A percentile compares a stretch with the other conserved stretches of the same genome.
Conservation (phyloP, 2,329 filamentous ascomycete species). For the Tolypocladium nubicola region DNA sequence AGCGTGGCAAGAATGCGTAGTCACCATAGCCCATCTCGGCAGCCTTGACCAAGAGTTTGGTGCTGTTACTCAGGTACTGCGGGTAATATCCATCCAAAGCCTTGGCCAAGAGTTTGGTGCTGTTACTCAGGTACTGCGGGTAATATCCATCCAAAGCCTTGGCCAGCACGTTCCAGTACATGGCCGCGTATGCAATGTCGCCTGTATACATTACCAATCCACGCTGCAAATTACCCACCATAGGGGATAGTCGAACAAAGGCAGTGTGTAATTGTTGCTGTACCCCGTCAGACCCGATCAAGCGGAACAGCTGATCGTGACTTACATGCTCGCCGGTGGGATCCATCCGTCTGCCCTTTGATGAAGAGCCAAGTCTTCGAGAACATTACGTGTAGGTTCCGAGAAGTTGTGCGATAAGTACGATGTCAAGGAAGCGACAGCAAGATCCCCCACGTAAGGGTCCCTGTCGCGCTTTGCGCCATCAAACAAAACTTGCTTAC, state of each 20-base stretch:
- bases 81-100: constrained; percentile 36
- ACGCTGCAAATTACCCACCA: constrained; percentile 40
- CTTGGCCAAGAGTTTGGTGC: constrained; percentile 30
- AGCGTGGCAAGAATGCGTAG: constrained; percentile 38
- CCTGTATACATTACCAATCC: constrained; percentile 40
- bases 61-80: constrained; percentile 25
- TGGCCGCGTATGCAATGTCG: constrained; percentile 26
- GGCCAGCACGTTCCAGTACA: constrained; percentile 29
- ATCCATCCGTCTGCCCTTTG: constrained; percentile 42
- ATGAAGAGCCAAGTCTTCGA: constrained; percentile 37
- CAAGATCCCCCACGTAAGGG: constrained; percentile 41
- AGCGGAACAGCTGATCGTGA: background rate
- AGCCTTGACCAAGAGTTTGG: constrained; percentile 30
- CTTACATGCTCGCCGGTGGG: constrained; percentile 40
- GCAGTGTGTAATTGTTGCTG: constrained; percentile 33
- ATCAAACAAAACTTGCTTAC: constrained; percentile 36
- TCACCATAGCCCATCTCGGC: constrained; percentile 31
- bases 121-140: constrained; percentile 25
- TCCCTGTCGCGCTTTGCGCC: constrained; percentile 42
- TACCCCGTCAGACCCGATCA: background rate
- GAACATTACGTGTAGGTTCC: constrained; percentile 31
- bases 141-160: constrained; percentile 36
- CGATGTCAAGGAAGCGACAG: constrained; percentile 34
- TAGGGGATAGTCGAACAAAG: constrained; percentile 40
- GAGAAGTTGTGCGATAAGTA: constrained; percentile 35